Percentiles rank a stretch among this genome's conserved stretches.
Evolutionary conservation across 169 alveolate species (phyloP).

Genomic region (Ichthyophthirius multifiliis): DNA sequence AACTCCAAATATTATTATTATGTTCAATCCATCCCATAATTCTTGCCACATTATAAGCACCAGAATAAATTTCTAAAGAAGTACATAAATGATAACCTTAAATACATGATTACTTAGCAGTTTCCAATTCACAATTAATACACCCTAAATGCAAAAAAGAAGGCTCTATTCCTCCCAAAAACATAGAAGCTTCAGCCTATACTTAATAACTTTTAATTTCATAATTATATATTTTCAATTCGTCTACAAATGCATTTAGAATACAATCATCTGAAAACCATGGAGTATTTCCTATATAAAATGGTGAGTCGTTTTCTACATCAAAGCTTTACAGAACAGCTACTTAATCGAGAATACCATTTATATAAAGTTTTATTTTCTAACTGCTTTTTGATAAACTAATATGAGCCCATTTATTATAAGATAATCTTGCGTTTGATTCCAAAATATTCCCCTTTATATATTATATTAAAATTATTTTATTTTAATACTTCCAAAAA

Average conservation of each 20-base stretch:
- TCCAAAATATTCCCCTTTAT: not conserved
- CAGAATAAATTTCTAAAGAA: slow-evolving; percentile 50
- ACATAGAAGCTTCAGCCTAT: slow-evolving; percentile 35
- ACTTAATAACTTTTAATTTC: slow-evolving; percentile 11
- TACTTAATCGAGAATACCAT: slow-evolving; percentile 44
- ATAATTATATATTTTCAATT: slow-evolving; percentile 17
- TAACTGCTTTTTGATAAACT: not conserved
- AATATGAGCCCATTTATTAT: slow-evolving; percentile 26
- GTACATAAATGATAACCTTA: slow-evolving; percentile 59
- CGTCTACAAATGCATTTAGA: slow-evolving; percentile 23
- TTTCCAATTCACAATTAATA: slow-evolving; percentile 31
- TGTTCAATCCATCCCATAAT: slow-evolving; percentile 43
- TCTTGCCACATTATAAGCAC: slow-evolving; percentile 41
- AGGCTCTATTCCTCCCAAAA: slow-evolving; percentile 51
- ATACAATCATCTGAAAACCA: slow-evolving; percentile 43
- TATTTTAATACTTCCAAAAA: not conserved
- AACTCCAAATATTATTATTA: slow-evolving; percentile 30
- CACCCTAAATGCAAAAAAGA: slow-evolving; percentile 53
- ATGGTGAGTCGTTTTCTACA: not conserved
- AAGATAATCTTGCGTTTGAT: slow-evolving; percentile 9
- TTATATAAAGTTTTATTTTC: slow-evolving; percentile 26
- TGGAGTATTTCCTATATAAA: slow-evolving; percentile 49
- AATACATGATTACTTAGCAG: slow-evolving; percentile 44
- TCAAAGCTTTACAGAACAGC: not conserved
- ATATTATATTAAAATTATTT: not conserved